Percentiles rank a stretch among this genome's conserved stretches.
Evolutionary conservation across 257 asterid species (phyloP).

Genomic region (Forsythia viridissima): DNA sequence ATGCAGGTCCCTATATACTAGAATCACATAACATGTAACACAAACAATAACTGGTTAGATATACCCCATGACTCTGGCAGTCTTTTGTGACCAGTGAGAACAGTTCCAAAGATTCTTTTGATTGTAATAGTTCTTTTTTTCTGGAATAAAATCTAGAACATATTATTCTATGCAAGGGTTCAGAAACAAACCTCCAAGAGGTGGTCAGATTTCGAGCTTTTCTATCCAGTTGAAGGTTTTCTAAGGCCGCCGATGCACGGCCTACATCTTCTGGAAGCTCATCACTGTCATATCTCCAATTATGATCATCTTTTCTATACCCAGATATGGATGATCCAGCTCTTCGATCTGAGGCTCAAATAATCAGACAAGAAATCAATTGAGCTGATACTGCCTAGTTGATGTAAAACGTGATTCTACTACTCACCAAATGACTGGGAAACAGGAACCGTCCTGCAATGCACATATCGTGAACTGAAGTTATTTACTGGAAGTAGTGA

Average conservation of each 20-base stretch:
- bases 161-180: not conserved
- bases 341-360: conserved; percentile 62
- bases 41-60: not conserved
- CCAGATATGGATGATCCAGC: conserved; percentile 85
- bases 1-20: not conserved
- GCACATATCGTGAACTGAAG: not conserved
- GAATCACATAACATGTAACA: not conserved
- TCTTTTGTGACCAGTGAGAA: not conserved
- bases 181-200: conserved; percentile 80
- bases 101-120: not conserved
- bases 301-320: conserved; percentile 87
- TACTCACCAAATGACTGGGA: conserved; percentile 64
- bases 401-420: conserved; percentile 20
- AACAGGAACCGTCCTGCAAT: conserved; percentile 29
- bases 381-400: not conserved
- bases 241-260: conserved; percentile 85
- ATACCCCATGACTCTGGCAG: not conserved
- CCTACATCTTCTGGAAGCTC: conserved; percentile 75
- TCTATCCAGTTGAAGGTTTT: conserved; percentile 93
- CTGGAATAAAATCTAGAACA: not conserved
- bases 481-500: not conserved
- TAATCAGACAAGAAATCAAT: conserved; percentile 4
- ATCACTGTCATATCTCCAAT: conserved; percentile 78
- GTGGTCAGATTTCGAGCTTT: conserved; percentile 82
- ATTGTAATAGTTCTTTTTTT: not conserved